Evolutionary conservation across 495 filamentous ascomycete genomes (phyloP), one percentile per base, ranked within the genome.

Genomic region (Neurospora intermedia): DNA sequence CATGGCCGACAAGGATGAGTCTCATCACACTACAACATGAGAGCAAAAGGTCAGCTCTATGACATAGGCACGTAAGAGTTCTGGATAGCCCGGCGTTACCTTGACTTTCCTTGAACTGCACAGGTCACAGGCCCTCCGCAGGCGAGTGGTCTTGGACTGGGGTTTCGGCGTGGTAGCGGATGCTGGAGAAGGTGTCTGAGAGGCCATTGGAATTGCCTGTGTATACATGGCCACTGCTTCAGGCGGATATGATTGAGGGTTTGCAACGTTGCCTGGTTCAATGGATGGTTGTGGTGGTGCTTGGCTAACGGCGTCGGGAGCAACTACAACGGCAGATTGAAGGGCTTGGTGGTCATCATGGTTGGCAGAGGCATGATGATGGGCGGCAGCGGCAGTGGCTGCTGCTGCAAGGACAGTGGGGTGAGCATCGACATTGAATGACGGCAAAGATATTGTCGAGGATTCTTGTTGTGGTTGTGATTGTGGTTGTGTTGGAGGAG

Each of bases 61-160:
- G 20, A 27, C 15, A 23, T 23, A 13, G 46, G 10, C 1, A 35
- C 2, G 11, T 31, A 31, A 35, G 13, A 10, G 54, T 18, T 35
- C 23, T 62, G 7, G 31, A 6, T 1, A 59, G 9, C 74, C 10
- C 27, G 20, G 23, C 16, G 79, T n/a, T 79, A 93, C 92, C 88
- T 95, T 96, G 39, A 96, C 92, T 78, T 96, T 96, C 42, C 93
- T 89, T 75, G 91, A 88, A 76, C 91, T 94, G 81, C 93, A 96
- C 82, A 91, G 90, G 80, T 96, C 93, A 80, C 93, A 96, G 27
- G 93, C 93, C 78, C 93, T 92, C 62, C 90, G 89, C 71, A 94
- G 83, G 71, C 93, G 84, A 59, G 86, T 89, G 3, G 71, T 70
- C 72, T 80, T 81, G 11, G 75, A 40, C 43, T 74, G 75, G 11